These are phyloP conservation scores for Pseudocercospora cruenta DNA, from an alignment of 2,329 filamentous ascomycete genomes.

Conservation along the genomic window DNA sequence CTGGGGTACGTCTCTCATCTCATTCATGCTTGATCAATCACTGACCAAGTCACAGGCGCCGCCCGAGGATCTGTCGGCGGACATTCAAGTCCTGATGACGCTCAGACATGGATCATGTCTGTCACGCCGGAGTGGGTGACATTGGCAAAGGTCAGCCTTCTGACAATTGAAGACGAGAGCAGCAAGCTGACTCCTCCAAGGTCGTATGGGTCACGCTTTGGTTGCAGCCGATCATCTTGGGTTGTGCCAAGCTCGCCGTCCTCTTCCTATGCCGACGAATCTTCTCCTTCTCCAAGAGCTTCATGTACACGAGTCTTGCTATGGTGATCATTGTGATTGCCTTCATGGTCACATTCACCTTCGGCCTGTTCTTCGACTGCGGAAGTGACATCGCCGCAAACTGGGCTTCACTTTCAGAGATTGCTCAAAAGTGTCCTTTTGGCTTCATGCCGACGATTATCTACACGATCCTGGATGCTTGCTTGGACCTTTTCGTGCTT, in stretches of 20 bases:
- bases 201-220: constrained; percentile 22
- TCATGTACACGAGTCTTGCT: constrained; percentile 10
- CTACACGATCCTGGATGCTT: constrained; percentile 22
- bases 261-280: constrained; percentile 22
- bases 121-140: constrained; percentile 19
- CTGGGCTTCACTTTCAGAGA: constrained; percentile 19
- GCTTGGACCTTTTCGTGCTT: constrained; percentile 20
- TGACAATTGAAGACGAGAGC: too few species aligned
- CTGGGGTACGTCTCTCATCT: constrained; percentile 4
- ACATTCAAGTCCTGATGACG: constrained; percentile 19
- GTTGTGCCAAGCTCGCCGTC: constrained; percentile 19
- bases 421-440: constrained; percentile 22
- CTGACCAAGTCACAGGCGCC: neutral
- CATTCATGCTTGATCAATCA: neutral
- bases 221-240: constrained; percentile 18
- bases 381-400: constrained; percentile 17
- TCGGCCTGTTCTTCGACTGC: constrained; percentile 21
- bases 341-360: constrained; percentile 21
- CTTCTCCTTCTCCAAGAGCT: constrained; percentile 17
- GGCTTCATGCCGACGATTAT: constrained; percentile 22
- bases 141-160: constrained; percentile 11
- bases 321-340: constrained; percentile 4
- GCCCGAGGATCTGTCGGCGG: constrained; percentile 13
- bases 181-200: neutral
- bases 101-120: constrained; percentile 21